phyloP scores from a whole-genome alignment of 345 rosid species.

The Linum lewisii region DNA sequence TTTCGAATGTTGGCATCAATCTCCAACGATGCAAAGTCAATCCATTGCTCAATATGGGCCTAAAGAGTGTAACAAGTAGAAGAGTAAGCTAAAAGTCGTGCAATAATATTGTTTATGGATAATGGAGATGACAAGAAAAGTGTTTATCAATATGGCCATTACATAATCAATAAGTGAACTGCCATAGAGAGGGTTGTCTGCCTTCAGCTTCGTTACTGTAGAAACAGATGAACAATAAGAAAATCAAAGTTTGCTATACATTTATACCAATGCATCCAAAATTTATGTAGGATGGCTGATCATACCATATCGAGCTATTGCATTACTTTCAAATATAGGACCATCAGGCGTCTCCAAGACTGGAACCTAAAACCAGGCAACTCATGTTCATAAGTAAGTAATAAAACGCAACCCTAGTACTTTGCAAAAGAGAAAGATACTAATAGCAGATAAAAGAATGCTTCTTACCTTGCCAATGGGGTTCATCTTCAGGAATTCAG shows the following conservation, averaged over 20 bases:
- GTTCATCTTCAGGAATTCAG: conserved; percentile 79
- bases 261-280: not conserved
- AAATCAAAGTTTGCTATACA: not conserved
- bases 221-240: conserved; percentile 7
- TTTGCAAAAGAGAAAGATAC: not conserved
- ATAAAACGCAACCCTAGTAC: not conserved
- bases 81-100: not conserved
- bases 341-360: conserved; percentile 95
- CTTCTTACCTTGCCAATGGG: conserved; percentile 75
- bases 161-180: conserved; percentile 66
- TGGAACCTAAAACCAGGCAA: conserved; percentile 45
- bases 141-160: conserved; percentile 14
- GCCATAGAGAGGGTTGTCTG: conserved; percentile 53
- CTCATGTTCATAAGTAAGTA: not conserved
- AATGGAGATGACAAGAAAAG: too few species aligned
- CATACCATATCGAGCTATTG: conserved; percentile 78
- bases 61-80: conserved; percentile 14
- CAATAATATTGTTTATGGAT: not conserved
- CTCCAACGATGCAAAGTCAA: conserved; percentile 70
- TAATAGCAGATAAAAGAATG: not conserved
- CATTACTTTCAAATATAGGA: conserved; percentile 87
- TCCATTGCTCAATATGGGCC: conserved; percentile 96
- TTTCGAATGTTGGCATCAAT: conserved; percentile 46
- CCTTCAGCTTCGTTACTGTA: conserved; percentile 64
- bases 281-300: too few species aligned